These are phyloP conservation scores for Eucalyptus tenuipes DNA, from an alignment of 345 rosid species.

Conservation along the genomic window DNA sequence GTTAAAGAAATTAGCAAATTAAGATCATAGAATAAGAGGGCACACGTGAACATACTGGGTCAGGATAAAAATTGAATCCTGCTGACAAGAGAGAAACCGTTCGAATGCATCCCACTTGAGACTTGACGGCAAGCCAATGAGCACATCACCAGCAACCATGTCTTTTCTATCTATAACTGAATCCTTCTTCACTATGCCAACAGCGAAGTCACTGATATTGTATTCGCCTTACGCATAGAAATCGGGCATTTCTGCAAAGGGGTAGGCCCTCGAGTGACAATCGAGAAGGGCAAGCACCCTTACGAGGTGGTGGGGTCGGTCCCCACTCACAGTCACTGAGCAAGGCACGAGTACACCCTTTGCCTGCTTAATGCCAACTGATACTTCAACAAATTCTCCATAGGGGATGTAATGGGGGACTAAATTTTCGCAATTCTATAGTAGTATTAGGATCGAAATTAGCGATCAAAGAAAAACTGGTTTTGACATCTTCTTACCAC, in stretches of 20 bases:
- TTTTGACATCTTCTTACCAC: neutral
- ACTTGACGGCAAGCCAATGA: constrained; percentile 3
- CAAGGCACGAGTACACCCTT: too few species aligned
- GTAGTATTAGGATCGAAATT: neutral
- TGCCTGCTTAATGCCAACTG: too few species aligned
- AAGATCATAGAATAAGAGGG: neutral
- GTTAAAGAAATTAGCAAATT: neutral
- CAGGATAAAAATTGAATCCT: neutral
- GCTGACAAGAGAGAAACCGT: constrained; percentile 61
- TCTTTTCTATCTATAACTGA: constrained; percentile 68
- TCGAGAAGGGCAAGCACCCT: too few species aligned
- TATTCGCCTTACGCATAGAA: constrained; percentile 74
- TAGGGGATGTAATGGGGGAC: neutral
- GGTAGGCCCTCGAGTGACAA: too few species aligned
- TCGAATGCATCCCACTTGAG: constrained; percentile 71
- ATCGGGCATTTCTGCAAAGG: constrained; percentile 75
- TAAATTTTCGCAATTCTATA: too few species aligned
- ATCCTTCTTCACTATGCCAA: constrained; percentile 71
- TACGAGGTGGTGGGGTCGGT: too few species aligned
- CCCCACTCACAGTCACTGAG: too few species aligned
- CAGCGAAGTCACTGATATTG: constrained; percentile 88
- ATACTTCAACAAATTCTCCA: neutral
- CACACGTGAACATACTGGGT: neutral
- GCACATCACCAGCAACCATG: constrained; percentile 24
- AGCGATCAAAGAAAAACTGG: neutral